A percentile compares a stretch with the other conserved stretches of the same genome.
Evolutionary conservation across 495 filamentous ascomycete genomes (phyloP).

Genomic region (Hyaloscypha hepaticicola): DNA sequence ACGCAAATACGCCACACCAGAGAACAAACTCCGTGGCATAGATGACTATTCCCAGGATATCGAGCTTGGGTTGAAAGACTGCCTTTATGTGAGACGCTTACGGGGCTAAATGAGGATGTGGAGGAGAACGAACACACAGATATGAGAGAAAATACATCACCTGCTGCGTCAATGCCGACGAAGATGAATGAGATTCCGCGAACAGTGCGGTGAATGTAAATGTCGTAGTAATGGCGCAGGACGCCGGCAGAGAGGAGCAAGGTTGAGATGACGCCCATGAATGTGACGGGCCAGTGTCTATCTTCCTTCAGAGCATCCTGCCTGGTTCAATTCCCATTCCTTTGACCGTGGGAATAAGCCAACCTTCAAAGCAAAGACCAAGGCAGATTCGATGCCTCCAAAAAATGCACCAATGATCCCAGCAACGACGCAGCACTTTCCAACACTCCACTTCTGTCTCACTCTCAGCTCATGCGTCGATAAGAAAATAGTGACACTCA

Average conservation of each 20-base stretch:
- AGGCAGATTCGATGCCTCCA: conserved; percentile 49
- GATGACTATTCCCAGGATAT: conserved; percentile 58
- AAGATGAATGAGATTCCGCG: conserved; percentile 66
- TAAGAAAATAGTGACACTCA: conserved; percentile 18
- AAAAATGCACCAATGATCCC: conserved; percentile 41
- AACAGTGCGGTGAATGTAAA: conserved; percentile 56
- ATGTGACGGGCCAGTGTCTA: conserved; percentile 50
- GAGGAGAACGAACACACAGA: conserved; percentile 43
- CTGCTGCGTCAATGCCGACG: conserved; percentile 62
- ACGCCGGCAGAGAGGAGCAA: conserved; percentile 53
- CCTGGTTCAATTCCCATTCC: not conserved
- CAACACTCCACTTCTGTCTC: conserved; percentile 44
- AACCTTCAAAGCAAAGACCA: conserved; percentile 51
- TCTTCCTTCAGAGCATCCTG: conserved; percentile 28
- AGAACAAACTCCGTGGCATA: conserved; percentile 60
- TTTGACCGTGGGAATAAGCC: not conserved
- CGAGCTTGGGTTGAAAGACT: conserved; percentile 54
- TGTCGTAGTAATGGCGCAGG: conserved; percentile 54
- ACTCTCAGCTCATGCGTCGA: not conserved
- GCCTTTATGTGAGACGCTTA: too few species aligned
- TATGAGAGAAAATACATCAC: conserved; percentile 60
- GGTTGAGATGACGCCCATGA: conserved; percentile 62
- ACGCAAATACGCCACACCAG: conserved; percentile 62
- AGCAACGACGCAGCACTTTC: conserved; percentile 43
- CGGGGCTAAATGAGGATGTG: not conserved